These are phyloP conservation scores for Coemansia sp. DNA, from an alignment of 192 early-diverging fungal genomes.

Conservation along the genomic window DNA sequence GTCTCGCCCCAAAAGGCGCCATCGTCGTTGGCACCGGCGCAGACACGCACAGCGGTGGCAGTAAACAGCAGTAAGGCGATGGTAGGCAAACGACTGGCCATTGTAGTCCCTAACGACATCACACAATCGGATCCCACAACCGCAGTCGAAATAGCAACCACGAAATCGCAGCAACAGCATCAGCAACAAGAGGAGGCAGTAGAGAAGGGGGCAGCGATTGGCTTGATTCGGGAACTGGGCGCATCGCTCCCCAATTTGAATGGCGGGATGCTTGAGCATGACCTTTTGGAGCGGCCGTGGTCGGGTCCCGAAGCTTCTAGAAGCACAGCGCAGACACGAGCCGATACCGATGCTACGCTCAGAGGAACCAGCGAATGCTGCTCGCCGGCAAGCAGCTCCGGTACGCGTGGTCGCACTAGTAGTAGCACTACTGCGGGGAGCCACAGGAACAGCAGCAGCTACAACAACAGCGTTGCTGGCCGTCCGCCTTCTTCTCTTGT, in stretches of 20 bases:
- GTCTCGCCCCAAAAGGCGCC: background rate
- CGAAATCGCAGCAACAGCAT: background rate
- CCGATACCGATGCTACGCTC: background rate
- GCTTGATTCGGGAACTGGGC: background rate
- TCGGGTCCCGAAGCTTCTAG: background rate
- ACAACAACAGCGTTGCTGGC: background rate
- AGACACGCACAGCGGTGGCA: background rate
- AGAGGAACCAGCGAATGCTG: background rate
- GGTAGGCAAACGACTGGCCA: background rate
- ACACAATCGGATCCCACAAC: background rate
- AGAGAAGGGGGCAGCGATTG: too few relatives aligned
- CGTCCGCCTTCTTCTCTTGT: slow-evolving; percentile 33
- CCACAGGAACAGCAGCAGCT: background rate
- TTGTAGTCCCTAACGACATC: background rate
- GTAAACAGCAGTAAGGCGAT: background rate
- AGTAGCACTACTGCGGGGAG: background rate
- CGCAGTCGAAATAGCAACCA: background rate
- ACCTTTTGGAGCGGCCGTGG: background rate
- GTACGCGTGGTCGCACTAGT: background rate
- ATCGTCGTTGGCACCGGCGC: background rate
- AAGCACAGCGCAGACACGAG: background rate
- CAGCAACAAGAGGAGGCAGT: background rate
- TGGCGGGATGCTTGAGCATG: too few relatives aligned
- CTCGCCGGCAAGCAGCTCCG: background rate
- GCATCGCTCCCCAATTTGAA: background rate